Evolutionary conservation across 2,329 filamentous ascomycete species (phyloP), one percentile per base, ranked within the genome.

Genomic region (Penicillium sp.): DNA sequence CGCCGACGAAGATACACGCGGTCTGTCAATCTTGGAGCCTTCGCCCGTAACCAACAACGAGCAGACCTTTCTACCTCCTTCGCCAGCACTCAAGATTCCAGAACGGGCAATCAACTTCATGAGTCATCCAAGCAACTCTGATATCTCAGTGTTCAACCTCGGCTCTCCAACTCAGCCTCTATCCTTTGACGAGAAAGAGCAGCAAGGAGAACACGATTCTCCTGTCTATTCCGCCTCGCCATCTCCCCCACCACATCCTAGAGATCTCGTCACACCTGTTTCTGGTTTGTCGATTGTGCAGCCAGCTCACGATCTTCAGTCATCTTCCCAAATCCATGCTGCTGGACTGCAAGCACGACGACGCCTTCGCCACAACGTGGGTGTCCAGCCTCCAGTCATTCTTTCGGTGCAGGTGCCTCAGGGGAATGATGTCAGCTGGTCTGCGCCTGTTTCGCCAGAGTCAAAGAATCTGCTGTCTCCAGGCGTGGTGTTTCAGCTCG

Each of bases 111-210:
- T 33, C 33, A 38, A 30, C 9, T 40, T 33, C 5, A 35, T 0
- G 20, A 38, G 30, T 28, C 23, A 47, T 24, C 50, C 42, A n/a
- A 58, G 40, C 47, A 53, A 58, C 21, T 58, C 56, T 24, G 56
- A 58, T n/a, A 33, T 58, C n/a, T 58, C 56, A 5, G 6, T 46
- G 16, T 20, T 58, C 12, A 26, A 49, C 33, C 35, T 58, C 18
- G 56, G 56, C 7, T 42, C 46, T 42, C 56, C 56, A 1, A 42
- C n/a, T 20, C 42, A 47, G 20, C 28, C 51, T 6, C 21, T 53
- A 7, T 30, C 23, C 6, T 9, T 16, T 14, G 24, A 30, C 24
- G n/a, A 47, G 6, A 30, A 30, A 30, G 14, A 30, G 14, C 23
- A 18, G 24, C 11, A n/a, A 46, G 21, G 8, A 24, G 2, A 28